Evolutionary conservation across 1,284 basidiomycete genomes (phyloP).

Genomic region (Caloboletus firmus): DNA sequence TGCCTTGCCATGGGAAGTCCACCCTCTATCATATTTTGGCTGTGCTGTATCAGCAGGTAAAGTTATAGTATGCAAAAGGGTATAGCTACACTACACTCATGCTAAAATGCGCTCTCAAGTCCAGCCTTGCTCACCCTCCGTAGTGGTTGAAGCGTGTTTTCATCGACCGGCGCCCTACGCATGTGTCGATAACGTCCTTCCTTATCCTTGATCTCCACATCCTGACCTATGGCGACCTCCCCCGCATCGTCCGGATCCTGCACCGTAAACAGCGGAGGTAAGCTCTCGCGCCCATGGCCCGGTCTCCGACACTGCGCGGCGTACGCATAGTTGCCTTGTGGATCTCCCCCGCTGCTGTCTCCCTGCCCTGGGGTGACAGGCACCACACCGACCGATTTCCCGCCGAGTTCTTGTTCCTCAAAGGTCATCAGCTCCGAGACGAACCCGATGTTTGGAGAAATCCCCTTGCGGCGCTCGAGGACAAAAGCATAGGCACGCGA

Average conservation of each 20-base stretch:
- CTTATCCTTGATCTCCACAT: slow-evolving; percentile 82
- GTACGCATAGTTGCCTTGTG: slow-evolving; percentile 39
- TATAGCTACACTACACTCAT: slow-evolving; percentile 13
- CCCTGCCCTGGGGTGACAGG: slow-evolving; percentile 36
- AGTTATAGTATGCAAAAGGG: slow-evolving; percentile 12
- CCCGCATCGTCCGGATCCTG: slow-evolving; percentile 31
- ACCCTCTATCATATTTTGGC: neutral
- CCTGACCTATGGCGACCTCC: slow-evolving; percentile 63
- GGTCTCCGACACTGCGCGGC: slow-evolving; percentile 50
- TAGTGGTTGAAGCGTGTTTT: slow-evolving; percentile 82
- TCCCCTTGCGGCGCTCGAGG: slow-evolving; percentile 84
- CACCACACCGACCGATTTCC: slow-evolving; percentile 75
- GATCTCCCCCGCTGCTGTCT: slow-evolving; percentile 21
- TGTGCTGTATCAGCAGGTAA: neutral
- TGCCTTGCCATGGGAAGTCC: neutral
- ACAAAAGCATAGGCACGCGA: slow-evolving; percentile 90
- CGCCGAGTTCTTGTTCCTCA: slow-evolving; percentile 86
- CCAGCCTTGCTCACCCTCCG: slow-evolving; percentile 88
- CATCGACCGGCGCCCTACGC: slow-evolving; percentile 80
- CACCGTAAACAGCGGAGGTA: slow-evolving; percentile 60
- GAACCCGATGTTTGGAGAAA: slow-evolving; percentile 98
- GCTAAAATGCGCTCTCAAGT: slow-evolving; percentile 57
- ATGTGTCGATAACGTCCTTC: slow-evolving; percentile 83
- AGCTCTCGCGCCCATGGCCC: slow-evolving; percentile 68
- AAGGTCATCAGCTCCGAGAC: slow-evolving; percentile 96